Evolutionary conservation across 2,329 filamentous ascomycete genomes (phyloP), one percentile per base, ranked within the genome.

Genomic region (Aaosphaeria arxii): DNA sequence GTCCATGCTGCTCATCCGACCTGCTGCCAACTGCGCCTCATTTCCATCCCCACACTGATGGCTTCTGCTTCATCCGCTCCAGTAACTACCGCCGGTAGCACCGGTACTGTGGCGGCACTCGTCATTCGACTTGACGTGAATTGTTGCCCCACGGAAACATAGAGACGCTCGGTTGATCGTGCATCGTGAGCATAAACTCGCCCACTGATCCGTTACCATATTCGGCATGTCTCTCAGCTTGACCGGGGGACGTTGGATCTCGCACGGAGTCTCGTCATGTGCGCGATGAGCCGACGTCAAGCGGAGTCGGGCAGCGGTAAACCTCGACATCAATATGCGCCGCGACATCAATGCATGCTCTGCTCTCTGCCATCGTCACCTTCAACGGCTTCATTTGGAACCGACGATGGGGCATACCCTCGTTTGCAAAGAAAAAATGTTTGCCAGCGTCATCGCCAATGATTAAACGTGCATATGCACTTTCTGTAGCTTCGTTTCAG

Each of bases 21-120:
- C 7, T 11, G 9, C 24, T 43, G 44, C 24, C 30, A 45, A 52
- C 63, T 65, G 64, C 62, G 65, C 64, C 66, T 66, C 64, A 52
- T 24, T 24, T 24, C 17, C 17, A 24, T 24, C 17, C 17, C 17
- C 17, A 24, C 17, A 24, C 17, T 24, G 17, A 24, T 24, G 17
- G 17, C 17, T 24, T 24, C 17, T 24, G 17, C 17, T 24, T 24
- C 17, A 24, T 24, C 17, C 17, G 17, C 3, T 24, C 17, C 17
- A 24, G 17, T 24, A 24, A 24, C 2, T 24, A 24, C 17, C 17
- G 17, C 17, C 17, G 17, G 17, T 24, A 24, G 17, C 17, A 24
- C 17, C 17, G 17, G 17, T 24, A 24, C 33, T 63, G 58, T 66
- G 62, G 64, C 59, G 61, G 52, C 56, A 51, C 56, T 41, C 42